These are phyloP conservation scores for Botrytis squamosa DNA, from an alignment of 2,329 filamentous ascomycete genomes.

Conservation along the genomic window DNA sequence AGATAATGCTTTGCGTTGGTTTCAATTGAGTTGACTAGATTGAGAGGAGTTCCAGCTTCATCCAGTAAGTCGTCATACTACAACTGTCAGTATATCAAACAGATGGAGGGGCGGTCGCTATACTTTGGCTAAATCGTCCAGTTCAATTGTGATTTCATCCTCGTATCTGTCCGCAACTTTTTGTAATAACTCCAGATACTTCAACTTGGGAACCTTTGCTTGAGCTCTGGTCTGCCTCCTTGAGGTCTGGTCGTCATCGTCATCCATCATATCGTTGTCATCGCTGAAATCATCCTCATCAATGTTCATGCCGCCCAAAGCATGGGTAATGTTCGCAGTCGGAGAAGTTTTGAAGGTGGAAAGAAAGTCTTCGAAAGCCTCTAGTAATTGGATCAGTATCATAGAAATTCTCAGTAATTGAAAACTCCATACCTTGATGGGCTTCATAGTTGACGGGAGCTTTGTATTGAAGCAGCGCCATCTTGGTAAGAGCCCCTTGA, in stretches of 20 bases:
- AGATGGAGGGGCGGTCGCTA: constrained; percentile 42
- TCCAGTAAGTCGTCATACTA: constrained; percentile 71
- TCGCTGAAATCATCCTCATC: constrained; percentile 84
- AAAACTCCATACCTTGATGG: constrained; percentile 68
- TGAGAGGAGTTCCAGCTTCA: constrained; percentile 54
- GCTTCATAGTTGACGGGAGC: constrained; percentile 82
- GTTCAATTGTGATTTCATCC: constrained; percentile 78
- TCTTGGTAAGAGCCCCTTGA: constrained; percentile 45
- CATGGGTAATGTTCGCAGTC: constrained; percentile 71
- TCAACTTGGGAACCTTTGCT: constrained; percentile 63
- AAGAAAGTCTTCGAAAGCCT: constrained; percentile 84
- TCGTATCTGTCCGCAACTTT: constrained; percentile 77
- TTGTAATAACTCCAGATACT: constrained; percentile 87
- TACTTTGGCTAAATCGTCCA: constrained; percentile 82
- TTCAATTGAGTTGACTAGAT: constrained; percentile 81
- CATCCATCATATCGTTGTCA: constrained; percentile 91
- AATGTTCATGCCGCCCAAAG: constrained; percentile 80
- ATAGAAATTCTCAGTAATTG: neutral
- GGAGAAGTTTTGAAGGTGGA: constrained; percentile 80
- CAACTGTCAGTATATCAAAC: constrained; percentile 20
- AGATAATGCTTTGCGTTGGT: constrained; percentile 93
- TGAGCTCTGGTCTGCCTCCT: constrained; percentile 48
- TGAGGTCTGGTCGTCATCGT: constrained; percentile 60
- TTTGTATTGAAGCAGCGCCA: constrained; percentile 78
- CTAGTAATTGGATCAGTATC: constrained; percentile 45